A percentile compares a stretch with the other conserved stretches of the same genome.
phyloP scores from a whole-genome alignment of 1,284 basidiomycete species.

The Spongispora temasekensis region DNA sequence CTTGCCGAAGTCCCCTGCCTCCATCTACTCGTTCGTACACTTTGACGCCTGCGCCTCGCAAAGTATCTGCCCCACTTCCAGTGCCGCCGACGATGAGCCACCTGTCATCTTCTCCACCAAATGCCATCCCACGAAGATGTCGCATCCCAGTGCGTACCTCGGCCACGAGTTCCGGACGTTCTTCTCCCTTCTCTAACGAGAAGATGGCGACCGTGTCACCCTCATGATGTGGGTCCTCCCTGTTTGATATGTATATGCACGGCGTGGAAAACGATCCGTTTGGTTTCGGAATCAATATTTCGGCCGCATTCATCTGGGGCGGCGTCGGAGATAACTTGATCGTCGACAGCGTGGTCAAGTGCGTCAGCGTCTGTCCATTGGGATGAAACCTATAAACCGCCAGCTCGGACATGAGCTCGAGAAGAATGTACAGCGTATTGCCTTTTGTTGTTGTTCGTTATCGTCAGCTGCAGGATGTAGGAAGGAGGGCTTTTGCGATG shows the following conservation, averaged over 20 bases:
- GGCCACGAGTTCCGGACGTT: constrained; percentile 42
- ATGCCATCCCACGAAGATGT: constrained; percentile 53
- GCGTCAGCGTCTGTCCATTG: constrained; percentile 21
- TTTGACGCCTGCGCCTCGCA: constrained; percentile 51
- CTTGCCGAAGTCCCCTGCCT: constrained; percentile 44
- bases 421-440: constrained; percentile 59
- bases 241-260: constrained; percentile 63
- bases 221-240: constrained; percentile 59
- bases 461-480: background rate
- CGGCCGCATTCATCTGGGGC: constrained; percentile 51
- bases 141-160: constrained; percentile 54
- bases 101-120: constrained; percentile 50
- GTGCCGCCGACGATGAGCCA: constrained; percentile 53
- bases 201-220: constrained; percentile 68
- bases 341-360: constrained; percentile 42
- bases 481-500: background rate
- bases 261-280: constrained; percentile 45
- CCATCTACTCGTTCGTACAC: constrained; percentile 52
- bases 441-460: constrained; percentile 39
- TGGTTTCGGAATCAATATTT: constrained; percentile 53
- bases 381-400: constrained; percentile 52
- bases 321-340: constrained; percentile 44
- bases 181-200: constrained; percentile 41
- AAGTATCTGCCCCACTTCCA: constrained; percentile 8
- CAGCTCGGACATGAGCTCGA: constrained; percentile 62